Conservation (phyloP, 176 grass and related monocot species). For the Triticum monococcum region DNA sequence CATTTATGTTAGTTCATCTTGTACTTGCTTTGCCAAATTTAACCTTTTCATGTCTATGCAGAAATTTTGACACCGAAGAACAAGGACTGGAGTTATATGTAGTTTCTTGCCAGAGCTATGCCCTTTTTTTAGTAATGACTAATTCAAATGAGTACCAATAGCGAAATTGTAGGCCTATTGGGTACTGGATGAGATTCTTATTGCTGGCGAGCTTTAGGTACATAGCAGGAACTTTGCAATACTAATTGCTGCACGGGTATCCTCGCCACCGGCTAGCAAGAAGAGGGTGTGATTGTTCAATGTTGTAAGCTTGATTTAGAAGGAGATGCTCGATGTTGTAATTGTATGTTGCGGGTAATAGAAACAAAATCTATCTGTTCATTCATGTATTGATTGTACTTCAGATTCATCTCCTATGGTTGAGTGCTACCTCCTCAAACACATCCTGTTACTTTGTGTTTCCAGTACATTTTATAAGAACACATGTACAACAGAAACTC, state of each 20-base stretch:
- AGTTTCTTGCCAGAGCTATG: not conserved
- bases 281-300: not conserved
- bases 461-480: too few relatives aligned
- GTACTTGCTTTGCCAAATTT: constrained; percentile 43
- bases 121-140: not conserved
- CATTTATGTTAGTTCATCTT: too few relatives aligned
- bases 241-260: too few relatives aligned
- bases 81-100: not conserved
- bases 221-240: constrained; percentile 56
- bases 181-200: constrained; percentile 89
- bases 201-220: constrained; percentile 87
- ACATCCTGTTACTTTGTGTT: too few relatives aligned
- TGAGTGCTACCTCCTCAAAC: too few relatives aligned
- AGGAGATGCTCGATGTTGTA: too few relatives aligned
- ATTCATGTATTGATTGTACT: too few relatives aligned
- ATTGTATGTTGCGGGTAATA: too few relatives aligned
- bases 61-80: not conserved
- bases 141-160: not conserved
- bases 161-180: constrained; percentile 70
- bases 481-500: too few relatives aligned
- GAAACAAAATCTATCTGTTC: too few relatives aligned
- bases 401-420: too few relatives aligned
- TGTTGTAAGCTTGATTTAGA: too few relatives aligned
- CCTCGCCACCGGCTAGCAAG: constrained; percentile 46
- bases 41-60: not conserved